These are phyloP conservation scores for Asterochloris sp. DNA, from an alignment of 139 green algal genomes.

Conservation along the genomic window DNA sequence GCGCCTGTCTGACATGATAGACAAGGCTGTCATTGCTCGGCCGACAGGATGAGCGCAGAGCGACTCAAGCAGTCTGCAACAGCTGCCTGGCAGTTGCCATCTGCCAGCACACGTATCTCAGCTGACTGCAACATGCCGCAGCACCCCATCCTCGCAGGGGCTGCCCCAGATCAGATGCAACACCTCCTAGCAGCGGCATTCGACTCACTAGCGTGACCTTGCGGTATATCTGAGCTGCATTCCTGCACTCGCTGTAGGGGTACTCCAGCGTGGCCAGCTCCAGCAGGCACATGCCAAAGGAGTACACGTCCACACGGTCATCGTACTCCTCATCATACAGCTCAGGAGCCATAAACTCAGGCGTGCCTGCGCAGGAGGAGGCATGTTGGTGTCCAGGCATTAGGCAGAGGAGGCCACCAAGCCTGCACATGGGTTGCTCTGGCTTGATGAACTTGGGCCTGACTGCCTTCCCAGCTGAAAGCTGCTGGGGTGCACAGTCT, in stretches of 20 bases:
- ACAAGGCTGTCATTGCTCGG: too few relatives aligned
- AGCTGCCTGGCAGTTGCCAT: too few relatives aligned
- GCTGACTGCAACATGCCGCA: too few relatives aligned
- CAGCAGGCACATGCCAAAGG: constrained; percentile 97
- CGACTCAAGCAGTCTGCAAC: too few relatives aligned
- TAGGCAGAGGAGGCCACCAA: neutral
- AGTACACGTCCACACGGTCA: constrained; percentile 96
- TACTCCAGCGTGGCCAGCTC: constrained; percentile 98
- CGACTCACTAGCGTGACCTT: constrained; percentile 83
- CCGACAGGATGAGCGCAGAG: too few relatives aligned
- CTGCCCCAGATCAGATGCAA: too few relatives aligned
- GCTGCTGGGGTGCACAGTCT: neutral
- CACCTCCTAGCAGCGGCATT: neutral
- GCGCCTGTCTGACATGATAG: too few relatives aligned
- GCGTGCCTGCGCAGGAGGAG: constrained; percentile 64
- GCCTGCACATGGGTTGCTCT: neutral
- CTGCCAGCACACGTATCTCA: too few relatives aligned
- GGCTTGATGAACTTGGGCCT: neutral
- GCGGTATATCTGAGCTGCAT: constrained; percentile 98
- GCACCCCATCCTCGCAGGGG: too few relatives aligned
- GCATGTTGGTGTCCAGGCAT: neutral
- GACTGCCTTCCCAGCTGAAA: neutral
- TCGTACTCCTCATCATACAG: constrained; percentile 99
- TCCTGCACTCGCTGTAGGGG: constrained; percentile 96
- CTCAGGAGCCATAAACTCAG: constrained; percentile 99